Conservation (phyloP, 345 rosid genomes). For the Populus euphratica region DNA sequence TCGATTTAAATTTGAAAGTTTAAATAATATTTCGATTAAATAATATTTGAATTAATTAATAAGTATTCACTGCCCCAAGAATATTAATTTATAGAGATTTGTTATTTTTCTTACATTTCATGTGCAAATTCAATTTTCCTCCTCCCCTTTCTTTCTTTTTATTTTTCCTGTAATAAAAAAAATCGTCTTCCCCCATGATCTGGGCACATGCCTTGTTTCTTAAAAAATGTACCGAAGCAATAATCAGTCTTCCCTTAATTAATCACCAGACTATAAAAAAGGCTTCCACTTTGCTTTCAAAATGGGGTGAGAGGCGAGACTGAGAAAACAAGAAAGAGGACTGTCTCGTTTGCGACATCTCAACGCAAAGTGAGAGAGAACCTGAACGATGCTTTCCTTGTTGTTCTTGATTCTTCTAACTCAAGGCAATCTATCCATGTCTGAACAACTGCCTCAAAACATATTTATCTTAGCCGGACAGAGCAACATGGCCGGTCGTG, state of each 20-base stretch:
- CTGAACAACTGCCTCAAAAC: constrained; percentile 13
- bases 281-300: neutral
- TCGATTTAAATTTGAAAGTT: no score
- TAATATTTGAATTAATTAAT: no score
- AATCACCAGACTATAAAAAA: neutral
- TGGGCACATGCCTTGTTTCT: neutral
- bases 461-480: constrained; percentile 31
- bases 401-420: neutral
- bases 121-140: no score
- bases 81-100: no score
- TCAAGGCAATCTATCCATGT: neutral
- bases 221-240: neutral
- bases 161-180: no score
- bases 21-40: no score
- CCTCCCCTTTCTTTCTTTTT: no score
- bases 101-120: no score
- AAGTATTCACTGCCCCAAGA: no score
- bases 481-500: constrained; percentile 38
- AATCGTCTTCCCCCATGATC: no score
- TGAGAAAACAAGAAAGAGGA: neutral
- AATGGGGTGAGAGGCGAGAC: neutral
- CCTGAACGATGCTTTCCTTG: constrained; percentile 10
- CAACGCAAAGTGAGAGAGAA: neutral
- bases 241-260: neutral
- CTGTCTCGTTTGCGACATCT: neutral